These are phyloP conservation scores for Circinella minor DNA, from an alignment of 371 early-diverging fungal species.

Conservation along the genomic window DNA sequence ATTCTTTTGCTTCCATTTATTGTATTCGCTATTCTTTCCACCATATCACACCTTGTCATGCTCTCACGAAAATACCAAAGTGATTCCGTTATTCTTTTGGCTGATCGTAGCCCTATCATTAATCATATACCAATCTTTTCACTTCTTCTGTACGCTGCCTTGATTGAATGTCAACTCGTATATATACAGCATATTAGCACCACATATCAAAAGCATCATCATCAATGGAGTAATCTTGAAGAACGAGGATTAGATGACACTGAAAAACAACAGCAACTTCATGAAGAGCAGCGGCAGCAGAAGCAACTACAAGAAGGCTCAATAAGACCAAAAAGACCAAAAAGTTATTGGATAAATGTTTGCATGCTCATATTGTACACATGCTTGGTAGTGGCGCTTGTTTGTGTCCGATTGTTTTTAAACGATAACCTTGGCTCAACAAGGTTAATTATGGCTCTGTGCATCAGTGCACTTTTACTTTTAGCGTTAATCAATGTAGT, in stretches of 20 bases:
- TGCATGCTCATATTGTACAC: conserved; percentile 22
- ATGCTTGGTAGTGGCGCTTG: conserved; percentile 15
- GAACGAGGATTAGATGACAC: conserved; percentile 12
- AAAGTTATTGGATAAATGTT: conserved; percentile 26
- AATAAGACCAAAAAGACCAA: background rate
- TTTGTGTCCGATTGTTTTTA: conserved; percentile 17
- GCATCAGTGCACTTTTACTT: conserved; percentile 23
- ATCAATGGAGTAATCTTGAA: conserved; percentile 30
- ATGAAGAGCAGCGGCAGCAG: conserved; percentile 1
- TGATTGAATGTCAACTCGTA: conserved; percentile 30
- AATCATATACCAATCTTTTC: conserved; percentile 34
- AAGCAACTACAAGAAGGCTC: conserved; percentile 2
- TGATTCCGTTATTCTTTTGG: conserved; percentile 20
- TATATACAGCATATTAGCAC: conserved; percentile 27
- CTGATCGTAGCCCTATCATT: conserved; percentile 23
- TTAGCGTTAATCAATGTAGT: conserved; percentile 15
- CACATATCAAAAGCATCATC: conserved; percentile 21
- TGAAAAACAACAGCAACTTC: conserved; percentile 16
- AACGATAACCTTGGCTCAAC: conserved; percentile 14
- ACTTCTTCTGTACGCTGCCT: conserved; percentile 30
- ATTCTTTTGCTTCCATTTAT: conserved; percentile 34
- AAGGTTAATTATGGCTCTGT: conserved; percentile 20
- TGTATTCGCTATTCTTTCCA: conserved; percentile 15
- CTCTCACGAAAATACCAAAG: conserved; percentile 11
- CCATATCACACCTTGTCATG: conserved; percentile 18